Evolutionary conservation across 768 basidiomycete genomes (phyloP), one percentile per base, ranked within the genome.

Genomic region (Amanita polypyramis): DNA sequence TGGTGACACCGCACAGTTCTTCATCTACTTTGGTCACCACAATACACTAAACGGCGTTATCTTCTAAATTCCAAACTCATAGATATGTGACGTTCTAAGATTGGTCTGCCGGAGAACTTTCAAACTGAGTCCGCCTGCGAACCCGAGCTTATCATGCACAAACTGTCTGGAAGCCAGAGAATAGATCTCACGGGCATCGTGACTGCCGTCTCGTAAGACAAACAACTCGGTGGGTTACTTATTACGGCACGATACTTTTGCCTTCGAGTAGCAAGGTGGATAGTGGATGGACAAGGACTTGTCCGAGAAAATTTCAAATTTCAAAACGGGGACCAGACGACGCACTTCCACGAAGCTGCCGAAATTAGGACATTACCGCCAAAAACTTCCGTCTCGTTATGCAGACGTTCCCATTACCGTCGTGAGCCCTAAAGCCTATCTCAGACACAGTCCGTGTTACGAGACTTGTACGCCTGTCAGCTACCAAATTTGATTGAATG

Each of bases 81-180:
- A 33, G 35, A 36, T 25, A 30, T 23, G 11, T 17, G 8, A 15
- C 40, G 9, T 23, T 34, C 33, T 20, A 35, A 19, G 35, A 19
- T 12, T 35, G n/a, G 19, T 23, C 12, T n/a, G 30, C 19, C 19
- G n/a, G 20, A 21, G 39, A 39, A 42, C 23, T 49, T 42, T 17
- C 17, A n/a, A 34, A 23, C 8, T 37, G 14, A 9, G 20, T 14
- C 10, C 23, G 30, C 32, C 33, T 21, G n/a, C 34, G 25, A 49
- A 42, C 32, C 17, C 35, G 30, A 49, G 47, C 47, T 33, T 49
- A 49, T 49, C 33, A 21, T 49, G 32, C 47, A 49, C 9, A 49
- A 49, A 40, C 47, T 41, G 47, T 49, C 47, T 33, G 25, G 32
- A 39, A 49, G 29, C 29, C 9, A 42, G 20, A 25, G 38, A 49